A percentile compares a stretch with the other conserved stretches of the same genome.
Evolutionary conservation across 1,284 basidiomycete genomes (phyloP).

Genomic region (Earliella scabrosa): DNA sequence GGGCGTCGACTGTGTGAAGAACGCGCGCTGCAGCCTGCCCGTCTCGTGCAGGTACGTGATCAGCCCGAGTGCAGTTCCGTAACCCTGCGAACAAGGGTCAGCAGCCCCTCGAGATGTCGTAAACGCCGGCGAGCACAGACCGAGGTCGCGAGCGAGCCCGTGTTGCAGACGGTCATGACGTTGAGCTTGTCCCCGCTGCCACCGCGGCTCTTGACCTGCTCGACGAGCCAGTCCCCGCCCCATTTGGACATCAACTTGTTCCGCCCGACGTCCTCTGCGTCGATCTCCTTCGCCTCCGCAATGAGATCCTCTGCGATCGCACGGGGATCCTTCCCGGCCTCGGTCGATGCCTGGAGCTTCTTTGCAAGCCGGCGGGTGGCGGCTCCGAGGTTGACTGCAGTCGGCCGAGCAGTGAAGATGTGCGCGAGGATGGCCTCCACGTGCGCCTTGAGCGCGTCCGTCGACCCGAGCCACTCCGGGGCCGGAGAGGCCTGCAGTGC

Average conservation of each 20-base stretch:
- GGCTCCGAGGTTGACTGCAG: conserved; percentile 90
- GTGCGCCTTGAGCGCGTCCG: conserved; percentile 52
- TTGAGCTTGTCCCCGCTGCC: conserved; percentile 61
- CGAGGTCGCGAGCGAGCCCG: conserved; percentile 90
- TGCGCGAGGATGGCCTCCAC: conserved; percentile 66
- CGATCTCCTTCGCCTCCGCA: conserved; percentile 66
- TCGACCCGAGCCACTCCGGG: conserved; percentile 55
- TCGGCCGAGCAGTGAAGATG: conserved; percentile 87
- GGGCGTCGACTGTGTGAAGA: conserved; percentile 90
- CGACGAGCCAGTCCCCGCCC: conserved; percentile 85
- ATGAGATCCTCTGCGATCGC: conserved; percentile 64
- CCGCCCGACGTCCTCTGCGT: conserved; percentile 83
- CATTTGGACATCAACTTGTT: conserved; percentile 82
- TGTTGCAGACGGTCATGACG: conserved; percentile 95
- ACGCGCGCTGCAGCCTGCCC: conserved; percentile 77
- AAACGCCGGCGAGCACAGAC: conserved; percentile 47
- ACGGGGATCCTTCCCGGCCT: conserved; percentile 46
- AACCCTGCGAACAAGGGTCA: conserved; percentile 59
- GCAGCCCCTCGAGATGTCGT: conserved; percentile 4
- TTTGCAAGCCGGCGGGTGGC: conserved; percentile 75
- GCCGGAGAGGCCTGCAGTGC: conserved; percentile 46
- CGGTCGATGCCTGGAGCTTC: conserved; percentile 45
- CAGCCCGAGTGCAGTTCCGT: conserved; percentile 92
- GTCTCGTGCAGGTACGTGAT: conserved; percentile 87
- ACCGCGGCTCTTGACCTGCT: conserved; percentile 53